These are phyloP conservation scores for Brassica incana DNA, from an alignment of 345 rosid species.

Conservation along the genomic window DNA sequence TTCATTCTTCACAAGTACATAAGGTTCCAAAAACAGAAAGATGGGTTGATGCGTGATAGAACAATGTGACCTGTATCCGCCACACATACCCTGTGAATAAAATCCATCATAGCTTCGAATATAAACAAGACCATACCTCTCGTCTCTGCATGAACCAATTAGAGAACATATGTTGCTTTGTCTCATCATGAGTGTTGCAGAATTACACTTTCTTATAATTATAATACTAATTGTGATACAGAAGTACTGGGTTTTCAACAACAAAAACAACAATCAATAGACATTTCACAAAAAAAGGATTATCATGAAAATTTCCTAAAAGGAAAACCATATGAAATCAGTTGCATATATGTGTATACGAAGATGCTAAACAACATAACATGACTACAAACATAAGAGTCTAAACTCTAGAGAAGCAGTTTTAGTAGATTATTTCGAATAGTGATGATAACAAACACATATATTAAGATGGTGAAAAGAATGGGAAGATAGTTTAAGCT, in stretches of 20 bases:
- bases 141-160: background rate
- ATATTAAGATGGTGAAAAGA: background rate
- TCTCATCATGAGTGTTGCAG: background rate
- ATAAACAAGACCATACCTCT: background rate
- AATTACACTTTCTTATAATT: background rate
- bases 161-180: background rate
- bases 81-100: background rate
- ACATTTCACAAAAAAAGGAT: background rate
- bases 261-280: background rate
- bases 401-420: background rate
- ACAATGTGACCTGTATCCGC: conserved; percentile 45
- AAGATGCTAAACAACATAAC: background rate
- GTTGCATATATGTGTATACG: background rate
- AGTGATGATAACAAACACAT: background rate
- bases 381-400: background rate
- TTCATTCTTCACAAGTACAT: conserved; percentile 71
- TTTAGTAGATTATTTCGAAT: background rate
- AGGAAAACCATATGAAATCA: background rate
- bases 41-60: conserved; percentile 58
- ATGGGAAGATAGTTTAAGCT: background rate
- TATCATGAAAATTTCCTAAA: background rate
- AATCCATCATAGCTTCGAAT: background rate
- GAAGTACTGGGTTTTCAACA: background rate
- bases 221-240: background rate
- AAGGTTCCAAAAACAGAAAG: conserved; percentile 75